phyloP scores from a whole-genome alignment of 2,329 filamentous ascomycete genomes.

The Diaporthe capsici region DNA sequence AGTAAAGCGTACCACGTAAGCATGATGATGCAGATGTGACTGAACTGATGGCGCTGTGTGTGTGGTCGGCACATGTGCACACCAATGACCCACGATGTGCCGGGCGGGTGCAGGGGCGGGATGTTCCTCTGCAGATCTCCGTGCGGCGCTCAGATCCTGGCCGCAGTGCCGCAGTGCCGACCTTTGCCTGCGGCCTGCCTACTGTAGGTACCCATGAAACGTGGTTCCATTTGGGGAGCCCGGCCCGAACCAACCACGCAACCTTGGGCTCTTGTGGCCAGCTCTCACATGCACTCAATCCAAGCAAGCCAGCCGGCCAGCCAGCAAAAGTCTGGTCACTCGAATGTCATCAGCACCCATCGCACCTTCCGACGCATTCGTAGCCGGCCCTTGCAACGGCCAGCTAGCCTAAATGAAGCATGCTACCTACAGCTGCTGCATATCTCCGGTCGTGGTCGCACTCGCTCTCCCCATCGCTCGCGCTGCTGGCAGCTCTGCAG shows the following conservation, averaged over 20 bases:
- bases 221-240: slow-evolving; percentile 6
- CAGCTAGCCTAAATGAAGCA: slow-evolving; percentile 24
- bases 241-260: neutral
- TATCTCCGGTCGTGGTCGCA: neutral
- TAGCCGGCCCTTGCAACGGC: slow-evolving; percentile 8
- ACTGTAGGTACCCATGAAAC: slow-evolving; percentile 8
- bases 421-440: slow-evolving; percentile 14
- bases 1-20: neutral
- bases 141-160: slow-evolving; percentile 6
- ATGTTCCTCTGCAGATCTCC: slow-evolving; percentile 14
- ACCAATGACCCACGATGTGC: neutral
- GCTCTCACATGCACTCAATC: neutral
- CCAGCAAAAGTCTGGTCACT: neutral
- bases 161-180: neutral
- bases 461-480: neutral
- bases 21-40: neutral
- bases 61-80: slow-evolving; percentile 1
- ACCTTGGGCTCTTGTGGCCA: neutral
- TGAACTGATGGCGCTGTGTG: neutral
- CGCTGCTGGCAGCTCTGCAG: slow-evolving; percentile 22
- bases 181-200: neutral
- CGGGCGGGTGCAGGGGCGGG: slow-evolving; percentile 9
- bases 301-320: neutral
- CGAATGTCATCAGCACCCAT: slow-evolving; percentile 1
- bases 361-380: neutral